Evolutionary conservation across 108 stramenopile genomes (phyloP).

Genomic region (Discostella pseudostelligera): DNA sequence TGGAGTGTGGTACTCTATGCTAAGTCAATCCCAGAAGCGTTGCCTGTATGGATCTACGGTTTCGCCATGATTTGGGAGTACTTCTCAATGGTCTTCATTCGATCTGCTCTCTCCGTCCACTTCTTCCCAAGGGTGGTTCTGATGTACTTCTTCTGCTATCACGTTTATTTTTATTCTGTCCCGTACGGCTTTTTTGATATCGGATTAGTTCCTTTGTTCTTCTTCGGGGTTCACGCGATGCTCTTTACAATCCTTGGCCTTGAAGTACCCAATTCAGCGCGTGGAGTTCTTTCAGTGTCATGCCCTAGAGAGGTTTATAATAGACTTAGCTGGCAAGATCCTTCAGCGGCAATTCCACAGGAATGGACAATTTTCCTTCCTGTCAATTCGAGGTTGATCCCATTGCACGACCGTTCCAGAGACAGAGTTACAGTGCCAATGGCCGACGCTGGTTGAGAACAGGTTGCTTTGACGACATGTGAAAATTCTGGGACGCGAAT

Average conservation of each 20-base stretch:
- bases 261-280: conserved; percentile 53
- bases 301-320: conserved; percentile 66
- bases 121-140: conserved; percentile 63
- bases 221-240: conserved; percentile 56
- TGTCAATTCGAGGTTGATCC: conserved; percentile 35
- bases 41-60: conserved; percentile 63
- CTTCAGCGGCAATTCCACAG: conserved; percentile 46
- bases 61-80: conserved; percentile 71
- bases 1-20: conserved; percentile 64
- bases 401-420: conserved; percentile 10
- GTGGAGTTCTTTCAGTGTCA: conserved; percentile 55
- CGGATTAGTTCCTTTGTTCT: conserved; percentile 49
- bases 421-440: background rate
- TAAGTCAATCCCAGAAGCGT: conserved; percentile 55
- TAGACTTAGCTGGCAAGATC: conserved; percentile 65
- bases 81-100: conserved; percentile 61
- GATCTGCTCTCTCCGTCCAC: conserved; percentile 39
- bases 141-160: conserved; percentile 60
- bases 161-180: conserved; percentile 66
- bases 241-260: conserved; percentile 56
- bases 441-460: too few relatives aligned
- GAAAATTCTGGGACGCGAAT: too few relatives aligned
- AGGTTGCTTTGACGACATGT: background rate
- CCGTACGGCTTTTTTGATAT: conserved; percentile 66
- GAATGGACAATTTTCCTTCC: conserved; percentile 74